A percentile compares a stretch with the other conserved stretches of the same genome.
Conservation (phyloP, 805 yeast species). For the Yarrowia yakushimensis region DNA sequence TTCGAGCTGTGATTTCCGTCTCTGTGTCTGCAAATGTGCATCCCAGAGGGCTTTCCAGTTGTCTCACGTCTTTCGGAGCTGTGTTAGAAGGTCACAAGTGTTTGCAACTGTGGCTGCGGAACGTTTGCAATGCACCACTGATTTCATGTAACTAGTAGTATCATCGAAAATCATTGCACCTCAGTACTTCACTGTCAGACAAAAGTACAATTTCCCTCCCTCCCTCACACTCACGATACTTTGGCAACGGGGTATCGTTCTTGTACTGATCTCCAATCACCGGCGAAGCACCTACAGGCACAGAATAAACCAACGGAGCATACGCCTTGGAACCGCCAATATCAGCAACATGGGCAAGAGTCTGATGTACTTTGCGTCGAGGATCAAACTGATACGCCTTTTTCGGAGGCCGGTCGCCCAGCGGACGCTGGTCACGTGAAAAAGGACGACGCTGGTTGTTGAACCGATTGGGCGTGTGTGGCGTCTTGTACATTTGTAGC, state of each 20-base stretch:
- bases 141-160: too few relatives aligned
- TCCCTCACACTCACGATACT: conserved; percentile 27
- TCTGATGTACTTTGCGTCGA: conserved; percentile 15
- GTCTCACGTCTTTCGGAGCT: conserved; percentile 30
- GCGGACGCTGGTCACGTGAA: neutral
- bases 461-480: conserved; percentile 17
- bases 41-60: conserved; percentile 31
- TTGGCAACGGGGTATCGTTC: conserved; percentile 33
- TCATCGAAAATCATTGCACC: too few relatives aligned
- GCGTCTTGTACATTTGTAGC: conserved; percentile 13
- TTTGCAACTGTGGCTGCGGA: neutral
- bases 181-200: neutral
- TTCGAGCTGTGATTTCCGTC: conserved; percentile 21
- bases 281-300: conserved; percentile 29
- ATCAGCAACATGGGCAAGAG: conserved; percentile 29
- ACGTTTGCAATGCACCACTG: too few relatives aligned
- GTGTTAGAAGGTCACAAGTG: conserved; percentile 9
- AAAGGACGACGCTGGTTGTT: conserved; percentile 10
- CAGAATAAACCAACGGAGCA: conserved; percentile 34
- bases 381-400: conserved; percentile 25
- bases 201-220: too few relatives aligned
- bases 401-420: conserved; percentile 1
- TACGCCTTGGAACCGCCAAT: conserved; percentile 32
- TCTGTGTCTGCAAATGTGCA: conserved; percentile 38
- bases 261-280: conserved; percentile 32